These are phyloP conservation scores for Linnemannia exigua DNA, from an alignment of 192 early-diverging fungal genomes.

Conservation along the genomic window DNA sequence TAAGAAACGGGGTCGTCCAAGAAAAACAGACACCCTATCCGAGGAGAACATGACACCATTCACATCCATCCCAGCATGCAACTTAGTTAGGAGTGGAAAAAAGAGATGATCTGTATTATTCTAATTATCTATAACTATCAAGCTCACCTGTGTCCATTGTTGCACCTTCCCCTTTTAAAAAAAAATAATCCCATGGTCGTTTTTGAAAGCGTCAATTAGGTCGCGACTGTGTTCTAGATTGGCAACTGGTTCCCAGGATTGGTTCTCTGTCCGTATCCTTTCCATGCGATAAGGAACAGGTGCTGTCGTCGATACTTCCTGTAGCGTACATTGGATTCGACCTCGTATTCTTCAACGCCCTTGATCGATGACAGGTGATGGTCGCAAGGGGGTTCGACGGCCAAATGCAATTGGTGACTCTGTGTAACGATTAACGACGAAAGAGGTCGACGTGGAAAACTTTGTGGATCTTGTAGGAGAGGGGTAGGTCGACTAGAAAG, in stretches of 20 bases:
- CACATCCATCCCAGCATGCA: too few relatives aligned
- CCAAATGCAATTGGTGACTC: constrained; percentile 4
- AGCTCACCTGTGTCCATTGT: too few relatives aligned
- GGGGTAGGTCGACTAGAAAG: constrained; percentile 6
- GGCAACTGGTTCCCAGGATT: neutral
- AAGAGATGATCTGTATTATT: too few relatives aligned
- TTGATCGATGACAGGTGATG: neutral
- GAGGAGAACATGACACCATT: too few relatives aligned
- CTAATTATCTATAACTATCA: too few relatives aligned
- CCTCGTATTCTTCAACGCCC: constrained; percentile 8
- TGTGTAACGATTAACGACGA: neutral
- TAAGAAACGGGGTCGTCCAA: too few relatives aligned
- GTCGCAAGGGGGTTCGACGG: neutral
- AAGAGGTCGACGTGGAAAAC: constrained; percentile 15
- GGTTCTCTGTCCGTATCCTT: neutral
- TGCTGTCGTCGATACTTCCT: neutral
- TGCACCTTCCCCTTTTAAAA: too few relatives aligned
- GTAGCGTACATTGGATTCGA: neutral
- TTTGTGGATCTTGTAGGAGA: neutral
- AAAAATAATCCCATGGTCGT: neutral
- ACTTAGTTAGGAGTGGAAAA: too few relatives aligned
- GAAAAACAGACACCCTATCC: too few relatives aligned
- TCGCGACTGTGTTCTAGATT: neutral
- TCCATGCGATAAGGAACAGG: neutral
- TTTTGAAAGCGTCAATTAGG: neutral